A percentile compares a stretch with the other conserved stretches of the same genome.
phyloP scores from a whole-genome alignment of 2,329 filamentous ascomycete genomes.

The Sclerotinia spermophila region DNA sequence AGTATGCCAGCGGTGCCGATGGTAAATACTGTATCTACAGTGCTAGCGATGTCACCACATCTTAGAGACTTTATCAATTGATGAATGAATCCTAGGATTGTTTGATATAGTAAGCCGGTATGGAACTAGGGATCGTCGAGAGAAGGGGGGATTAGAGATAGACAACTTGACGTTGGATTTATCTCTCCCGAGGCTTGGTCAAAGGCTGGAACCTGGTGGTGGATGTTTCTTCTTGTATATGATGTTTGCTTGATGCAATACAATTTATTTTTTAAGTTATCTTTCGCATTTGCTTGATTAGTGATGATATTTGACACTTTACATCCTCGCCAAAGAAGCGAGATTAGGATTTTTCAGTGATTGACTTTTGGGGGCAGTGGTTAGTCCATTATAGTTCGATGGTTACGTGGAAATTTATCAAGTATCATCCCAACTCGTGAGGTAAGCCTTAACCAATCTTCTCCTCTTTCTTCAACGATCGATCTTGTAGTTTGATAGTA shows the following conservation, averaged over 20 bases:
- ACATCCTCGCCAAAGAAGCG: neutral
- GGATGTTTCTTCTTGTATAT: conserved; percentile 3
- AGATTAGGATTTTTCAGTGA: neutral
- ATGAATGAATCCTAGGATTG: neutral
- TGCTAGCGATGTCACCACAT: neutral
- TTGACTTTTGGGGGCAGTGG: neutral
- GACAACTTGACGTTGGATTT: neutral
- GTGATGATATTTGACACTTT: neutral
- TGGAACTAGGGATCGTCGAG: neutral
- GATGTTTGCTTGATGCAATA: neutral
- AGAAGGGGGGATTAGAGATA: neutral
- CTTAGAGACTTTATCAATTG: neutral
- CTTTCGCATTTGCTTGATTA: neutral
- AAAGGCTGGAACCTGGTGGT: neutral
- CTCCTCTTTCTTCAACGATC: neutral
- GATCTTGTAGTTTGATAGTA: neutral
- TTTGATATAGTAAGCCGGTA: neutral
- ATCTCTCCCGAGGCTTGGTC: neutral
- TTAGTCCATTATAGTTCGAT: neutral
- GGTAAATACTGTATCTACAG: conserved; percentile 36
- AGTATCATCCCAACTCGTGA: neutral
- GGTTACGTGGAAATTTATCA: neutral
- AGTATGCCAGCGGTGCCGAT: conserved; percentile 40
- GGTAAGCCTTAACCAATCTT: neutral
- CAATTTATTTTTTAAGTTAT: neutral